Evolutionary conservation across 2,329 filamentous ascomycete genomes (phyloP), one percentile per base, ranked within the genome.

Genomic region (Aspergillus oerlinghausenensis): DNA sequence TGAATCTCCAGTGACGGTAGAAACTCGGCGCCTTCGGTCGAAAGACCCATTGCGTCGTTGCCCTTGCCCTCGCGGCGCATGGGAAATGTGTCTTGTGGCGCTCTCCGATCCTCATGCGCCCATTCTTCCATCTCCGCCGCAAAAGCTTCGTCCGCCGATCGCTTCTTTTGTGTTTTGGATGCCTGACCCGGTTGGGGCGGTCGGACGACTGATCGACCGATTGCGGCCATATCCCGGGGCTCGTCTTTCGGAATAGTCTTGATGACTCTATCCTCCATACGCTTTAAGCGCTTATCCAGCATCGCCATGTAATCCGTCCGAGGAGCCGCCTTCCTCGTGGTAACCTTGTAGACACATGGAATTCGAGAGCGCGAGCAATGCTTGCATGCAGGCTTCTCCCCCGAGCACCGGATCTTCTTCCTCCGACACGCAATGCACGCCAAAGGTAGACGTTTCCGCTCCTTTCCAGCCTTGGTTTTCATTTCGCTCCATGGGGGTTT

Each of bases 281-380:
- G 83, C 79, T 96, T 97, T 63, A 97, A 75, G 53, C 94, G 84
- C 76, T 96, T 97, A 76, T 97, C 94, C 66, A 97, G 78, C 92
- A 97, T 97, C 45, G 92, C 92, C 94, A 97, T 97, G 74, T 97
- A 97, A 74, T 97, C 94, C 19, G 94, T 97, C 52, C 94, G 84
- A 2, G 94, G 94, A 3, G 92, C 92, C 1, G 93, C 92, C 73
- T 97, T 97, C 58, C 94, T 84, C 3, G 92, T 92, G 0, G 92
- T 97, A 58, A 96, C 91, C 70, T 97, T 97, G 81, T 97, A 99
- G 4, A 97, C 92, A 71, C 94, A 99, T 1, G 93, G 93, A 65
- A 96, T 95, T 47, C 93, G 85, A 52, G 93, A 96, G 55, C 92
- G 85, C 57, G 95, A 81, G 70, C 94, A 97, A 75, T 97, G 94